Percentiles rank a stretch among this genome's conserved stretches.
Evolutionary conservation across 768 basidiomycete genomes (phyloP).

Genomic region (Leccinum pellstonianum): DNA sequence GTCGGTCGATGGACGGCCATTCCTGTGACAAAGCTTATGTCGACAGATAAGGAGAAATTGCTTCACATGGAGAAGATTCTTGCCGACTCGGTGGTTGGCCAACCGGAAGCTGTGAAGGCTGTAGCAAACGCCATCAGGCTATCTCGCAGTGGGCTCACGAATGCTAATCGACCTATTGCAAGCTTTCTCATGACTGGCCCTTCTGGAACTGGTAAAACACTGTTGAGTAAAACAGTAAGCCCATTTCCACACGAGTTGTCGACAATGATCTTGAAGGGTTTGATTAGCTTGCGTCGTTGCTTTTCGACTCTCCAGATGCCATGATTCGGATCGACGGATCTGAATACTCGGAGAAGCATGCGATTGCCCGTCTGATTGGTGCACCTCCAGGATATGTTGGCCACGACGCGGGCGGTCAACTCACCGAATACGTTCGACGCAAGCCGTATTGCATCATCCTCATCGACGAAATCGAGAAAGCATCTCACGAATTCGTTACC

Average conservation of each 20-base stretch:
- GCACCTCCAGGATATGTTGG: slow-evolving; percentile 89
- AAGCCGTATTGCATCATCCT: slow-evolving; percentile 87
- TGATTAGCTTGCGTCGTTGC: slow-evolving; percentile 72
- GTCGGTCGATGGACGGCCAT: slow-evolving; percentile 93
- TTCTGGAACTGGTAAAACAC: slow-evolving; percentile 87
- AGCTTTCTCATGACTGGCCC: slow-evolving; percentile 93
- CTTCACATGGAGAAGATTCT: slow-evolving; percentile 85
- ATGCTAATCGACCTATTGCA: slow-evolving; percentile 84
- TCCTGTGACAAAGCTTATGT: slow-evolving; percentile 82
- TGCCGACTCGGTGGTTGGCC: slow-evolving; percentile 77
- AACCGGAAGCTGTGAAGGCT: slow-evolving; percentile 86
- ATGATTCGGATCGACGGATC: slow-evolving; percentile 93
- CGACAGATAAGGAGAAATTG: slow-evolving; percentile 89
- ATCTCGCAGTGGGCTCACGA: slow-evolving; percentile 90
- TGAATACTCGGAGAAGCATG: slow-evolving; percentile 87
- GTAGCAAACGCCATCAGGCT: slow-evolving; percentile 93
- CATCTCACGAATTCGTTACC: slow-evolving; percentile 71
- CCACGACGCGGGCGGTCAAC: slow-evolving; percentile 84
- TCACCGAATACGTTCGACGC: slow-evolving; percentile 90
- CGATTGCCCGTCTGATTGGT: slow-evolving; percentile 67
- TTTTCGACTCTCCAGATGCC: slow-evolving; percentile 90
- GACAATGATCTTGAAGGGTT: not conserved
- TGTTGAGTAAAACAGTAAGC: slow-evolving; percentile 84
- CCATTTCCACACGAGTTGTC: not conserved
- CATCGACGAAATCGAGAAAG: slow-evolving; percentile 91